phyloP scores from a whole-genome alignment of 257 asterid species.

The Solanum virginianum region DNA sequence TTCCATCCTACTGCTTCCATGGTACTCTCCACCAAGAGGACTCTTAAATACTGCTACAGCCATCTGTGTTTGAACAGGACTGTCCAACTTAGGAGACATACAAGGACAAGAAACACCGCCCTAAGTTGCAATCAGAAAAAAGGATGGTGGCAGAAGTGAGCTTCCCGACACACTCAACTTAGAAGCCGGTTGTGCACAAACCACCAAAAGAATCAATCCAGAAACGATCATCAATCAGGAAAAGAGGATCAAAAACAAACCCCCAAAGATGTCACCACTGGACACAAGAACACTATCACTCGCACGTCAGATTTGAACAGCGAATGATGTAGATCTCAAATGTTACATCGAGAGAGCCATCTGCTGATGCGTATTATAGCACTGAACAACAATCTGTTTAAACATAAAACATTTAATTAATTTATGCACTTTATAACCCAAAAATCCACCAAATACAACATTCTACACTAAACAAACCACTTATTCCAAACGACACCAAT shows the following conservation, averaged over 20 bases:
- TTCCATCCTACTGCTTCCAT: slow-evolving; percentile 49
- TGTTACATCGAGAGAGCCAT: slow-evolving; percentile 45
- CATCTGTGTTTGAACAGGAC: slow-evolving; percentile 96
- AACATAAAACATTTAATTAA: background rate
- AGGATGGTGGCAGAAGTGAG: slow-evolving; percentile 50
- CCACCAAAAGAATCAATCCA: slow-evolving; percentile 8
- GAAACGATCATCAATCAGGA: slow-evolving; percentile 36
- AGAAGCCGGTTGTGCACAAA: slow-evolving; percentile 28
- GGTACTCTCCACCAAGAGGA: slow-evolving; percentile 66
- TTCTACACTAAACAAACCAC: background rate
- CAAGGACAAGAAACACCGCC: slow-evolving; percentile 14
- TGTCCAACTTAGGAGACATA: slow-evolving; percentile 76
- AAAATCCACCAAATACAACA: background rate
- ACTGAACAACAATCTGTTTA: slow-evolving; percentile 26
- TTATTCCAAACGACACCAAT: background rate
- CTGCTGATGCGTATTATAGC: slow-evolving; percentile 11
- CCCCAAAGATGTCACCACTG: slow-evolving; percentile 1
- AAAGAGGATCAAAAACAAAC: slow-evolving; percentile 9
- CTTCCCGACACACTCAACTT: slow-evolving; percentile 36
- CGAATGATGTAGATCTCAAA: slow-evolving; percentile 14
- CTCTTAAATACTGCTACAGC: slow-evolving; percentile 79
- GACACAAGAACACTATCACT: background rate
- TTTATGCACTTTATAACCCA: background rate
- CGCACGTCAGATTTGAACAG: slow-evolving; percentile 3
- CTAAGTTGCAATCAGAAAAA: slow-evolving; percentile 40